These are phyloP conservation scores for Magnolia kwangsiensis DNA, from an alignment of 164 flowering plant genomes.

Conservation along the genomic window DNA sequence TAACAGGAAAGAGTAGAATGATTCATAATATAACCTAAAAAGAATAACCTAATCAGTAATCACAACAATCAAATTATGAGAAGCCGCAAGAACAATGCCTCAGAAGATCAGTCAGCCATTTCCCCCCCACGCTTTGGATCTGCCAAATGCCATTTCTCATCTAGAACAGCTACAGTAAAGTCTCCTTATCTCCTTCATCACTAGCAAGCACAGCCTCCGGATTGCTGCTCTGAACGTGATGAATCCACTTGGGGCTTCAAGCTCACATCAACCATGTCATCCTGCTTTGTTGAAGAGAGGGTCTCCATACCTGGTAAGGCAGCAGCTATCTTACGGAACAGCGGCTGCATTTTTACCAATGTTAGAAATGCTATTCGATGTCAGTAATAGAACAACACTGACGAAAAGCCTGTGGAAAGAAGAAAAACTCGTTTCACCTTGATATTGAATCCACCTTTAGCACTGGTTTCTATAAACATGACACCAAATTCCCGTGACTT, in stretches of 20 bases:
- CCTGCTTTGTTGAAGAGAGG: slow-evolving; percentile 63
- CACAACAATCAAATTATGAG: neutral
- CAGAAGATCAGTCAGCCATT: neutral
- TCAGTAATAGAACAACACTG: neutral
- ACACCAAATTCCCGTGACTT: slow-evolving; percentile 67
- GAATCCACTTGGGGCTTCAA: slow-evolving; percentile 50
- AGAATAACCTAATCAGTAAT: neutral
- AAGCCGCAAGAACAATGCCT: neutral
- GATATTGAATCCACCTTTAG: slow-evolving; percentile 74
- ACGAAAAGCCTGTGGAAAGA: too few species aligned
- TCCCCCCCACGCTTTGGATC: neutral
- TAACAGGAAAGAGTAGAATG: too few species aligned
- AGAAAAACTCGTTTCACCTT: slow-evolving; percentile 34
- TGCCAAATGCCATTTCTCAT: neutral
- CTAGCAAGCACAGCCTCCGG: slow-evolving; percentile 71
- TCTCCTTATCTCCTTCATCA: neutral
- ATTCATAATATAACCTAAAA: neutral
- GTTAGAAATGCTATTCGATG: neutral
- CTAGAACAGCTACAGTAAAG: neutral
- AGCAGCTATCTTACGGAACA: slow-evolving; percentile 76
- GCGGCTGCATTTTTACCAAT: slow-evolving; percentile 42
- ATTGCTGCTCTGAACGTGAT: slow-evolving; percentile 52
- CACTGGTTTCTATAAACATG: slow-evolving; percentile 79
- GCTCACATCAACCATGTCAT: slow-evolving; percentile 80
- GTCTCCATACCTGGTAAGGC: slow-evolving; percentile 83